These are phyloP conservation scores for Nicotiana rustica DNA, from an alignment of 305 asterid species.

Conservation along the genomic window DNA sequence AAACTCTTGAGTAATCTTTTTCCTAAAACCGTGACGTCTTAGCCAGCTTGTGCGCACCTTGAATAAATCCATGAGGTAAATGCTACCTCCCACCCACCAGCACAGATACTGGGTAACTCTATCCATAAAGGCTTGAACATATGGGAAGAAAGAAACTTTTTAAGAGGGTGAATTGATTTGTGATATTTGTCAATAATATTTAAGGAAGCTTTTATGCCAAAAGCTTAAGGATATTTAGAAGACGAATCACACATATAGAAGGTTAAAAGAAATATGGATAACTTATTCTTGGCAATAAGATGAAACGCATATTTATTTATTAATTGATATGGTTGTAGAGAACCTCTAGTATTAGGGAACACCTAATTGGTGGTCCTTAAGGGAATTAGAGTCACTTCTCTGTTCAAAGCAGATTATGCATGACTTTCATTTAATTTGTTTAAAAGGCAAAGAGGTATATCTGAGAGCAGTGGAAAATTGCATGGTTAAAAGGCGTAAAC, in stretches of 20 bases:
- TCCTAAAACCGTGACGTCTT: too few relatives aligned
- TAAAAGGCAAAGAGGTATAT: not conserved
- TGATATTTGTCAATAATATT: not conserved
- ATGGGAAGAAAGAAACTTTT: not conserved
- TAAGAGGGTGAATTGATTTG: not conserved
- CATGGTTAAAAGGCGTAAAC: not conserved
- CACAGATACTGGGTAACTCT: too few relatives aligned
- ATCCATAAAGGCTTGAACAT: too few relatives aligned
- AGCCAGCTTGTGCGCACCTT: too few relatives aligned
- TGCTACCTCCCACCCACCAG: too few relatives aligned
- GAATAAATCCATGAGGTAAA: too few relatives aligned
- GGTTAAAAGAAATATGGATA: not conserved
- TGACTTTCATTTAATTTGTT: not conserved
- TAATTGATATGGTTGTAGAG: not conserved
- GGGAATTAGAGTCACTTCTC: not conserved
- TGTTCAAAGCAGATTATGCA: not conserved
- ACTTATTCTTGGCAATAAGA: constrained; percentile 11
- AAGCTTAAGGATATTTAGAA: not conserved
- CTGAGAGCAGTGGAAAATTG: not conserved
- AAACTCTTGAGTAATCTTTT: not conserved
- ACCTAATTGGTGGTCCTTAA: not conserved
- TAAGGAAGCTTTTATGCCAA: not conserved
- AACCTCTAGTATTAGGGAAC: not conserved
- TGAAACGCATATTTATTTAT: too few relatives aligned
- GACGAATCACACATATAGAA: not conserved